phyloP scores from a whole-genome alignment of 306 rosid species.

The Sphenostylis stenocarpa region DNA sequence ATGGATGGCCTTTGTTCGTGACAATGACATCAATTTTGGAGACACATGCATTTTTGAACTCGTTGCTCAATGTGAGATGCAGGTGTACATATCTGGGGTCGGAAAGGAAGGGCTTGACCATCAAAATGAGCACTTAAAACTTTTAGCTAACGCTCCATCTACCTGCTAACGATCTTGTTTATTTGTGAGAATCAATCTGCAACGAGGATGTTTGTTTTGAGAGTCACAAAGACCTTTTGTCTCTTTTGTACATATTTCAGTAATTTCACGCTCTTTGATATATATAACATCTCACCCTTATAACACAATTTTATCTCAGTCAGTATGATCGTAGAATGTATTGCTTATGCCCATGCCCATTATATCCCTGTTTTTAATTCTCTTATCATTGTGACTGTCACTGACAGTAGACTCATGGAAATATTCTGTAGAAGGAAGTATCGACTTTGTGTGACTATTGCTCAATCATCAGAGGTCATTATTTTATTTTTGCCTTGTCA shows the following conservation, averaged over 20 bases:
- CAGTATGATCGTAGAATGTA: neutral
- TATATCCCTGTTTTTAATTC: neutral
- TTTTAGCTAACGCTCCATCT: constrained; percentile 44
- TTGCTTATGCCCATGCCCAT: neutral
- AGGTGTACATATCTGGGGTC: constrained; percentile 67
- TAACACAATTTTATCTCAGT: constrained; percentile 6
- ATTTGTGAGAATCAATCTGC: constrained; percentile 32
- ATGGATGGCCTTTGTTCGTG: constrained; percentile 95
- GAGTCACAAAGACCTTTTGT: constrained; percentile 19
- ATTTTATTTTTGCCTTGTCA: too few relatives aligned
- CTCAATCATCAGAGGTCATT: too few relatives aligned
- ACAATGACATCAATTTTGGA: constrained; percentile 69
- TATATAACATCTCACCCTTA: neutral
- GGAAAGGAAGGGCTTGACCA: constrained; percentile 64
- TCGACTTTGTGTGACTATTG: too few relatives aligned
- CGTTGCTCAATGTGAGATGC: constrained; percentile 63
- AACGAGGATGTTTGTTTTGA: constrained; percentile 24
- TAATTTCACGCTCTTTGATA: neutral
- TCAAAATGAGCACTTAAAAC: constrained; percentile 52
- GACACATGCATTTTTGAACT: constrained; percentile 90
- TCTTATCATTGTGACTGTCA: neutral
- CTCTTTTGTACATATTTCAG: constrained; percentile 2
- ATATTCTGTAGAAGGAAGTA: too few relatives aligned
- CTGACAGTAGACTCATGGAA: neutral
- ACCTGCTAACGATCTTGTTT: constrained; percentile 36